Percentiles rank a stretch among this genome's conserved stretches.
Conservation (phyloP, 1,139 yeast species). For the Petasospora fabianii region DNA sequence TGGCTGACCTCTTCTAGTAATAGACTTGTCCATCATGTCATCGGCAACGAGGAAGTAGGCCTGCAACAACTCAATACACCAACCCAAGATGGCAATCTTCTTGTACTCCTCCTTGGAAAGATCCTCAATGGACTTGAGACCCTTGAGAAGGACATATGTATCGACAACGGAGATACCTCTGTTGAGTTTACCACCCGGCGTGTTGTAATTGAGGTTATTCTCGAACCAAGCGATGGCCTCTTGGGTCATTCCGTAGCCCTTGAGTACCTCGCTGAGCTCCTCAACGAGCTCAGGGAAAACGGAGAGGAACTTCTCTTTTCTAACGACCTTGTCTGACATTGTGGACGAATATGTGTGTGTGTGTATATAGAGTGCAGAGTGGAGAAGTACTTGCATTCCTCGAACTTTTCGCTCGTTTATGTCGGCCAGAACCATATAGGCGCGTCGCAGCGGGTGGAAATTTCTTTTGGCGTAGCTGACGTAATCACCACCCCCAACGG, state of each 20-base stretch:
- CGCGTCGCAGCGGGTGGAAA: background rate
- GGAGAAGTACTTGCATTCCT: background rate
- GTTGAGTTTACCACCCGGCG: conserved; percentile 96
- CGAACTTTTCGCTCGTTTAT: background rate
- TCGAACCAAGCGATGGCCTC: conserved; percentile 89
- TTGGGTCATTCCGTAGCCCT: conserved; percentile 73
- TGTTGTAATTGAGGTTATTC: conserved; percentile 72
- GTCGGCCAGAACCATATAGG: no score
- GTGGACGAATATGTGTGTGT: background rate
- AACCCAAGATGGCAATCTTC: conserved; percentile 86
- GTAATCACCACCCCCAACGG: no score
- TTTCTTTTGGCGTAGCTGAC: no score
- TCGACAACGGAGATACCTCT: conserved; percentile 95
- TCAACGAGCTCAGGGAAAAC: conserved; percentile 76
- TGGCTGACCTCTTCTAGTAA: conserved; percentile 97
- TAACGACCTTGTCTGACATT: conserved; percentile 30
- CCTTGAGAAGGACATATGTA: conserved; percentile 78
- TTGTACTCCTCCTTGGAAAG: conserved; percentile 67
- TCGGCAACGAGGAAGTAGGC: conserved; percentile 97
- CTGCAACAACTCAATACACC: conserved; percentile 94
- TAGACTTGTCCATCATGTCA: conserved; percentile 97
- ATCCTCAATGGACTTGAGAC: conserved; percentile 53
- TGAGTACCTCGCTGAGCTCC: conserved; percentile 65
- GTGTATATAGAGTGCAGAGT: background rate
- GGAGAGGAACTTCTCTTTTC: conserved; percentile 60